Conservation (phyloP, 2,329 filamentous ascomycete genomes). For the Epichloe coenophiala region DNA sequence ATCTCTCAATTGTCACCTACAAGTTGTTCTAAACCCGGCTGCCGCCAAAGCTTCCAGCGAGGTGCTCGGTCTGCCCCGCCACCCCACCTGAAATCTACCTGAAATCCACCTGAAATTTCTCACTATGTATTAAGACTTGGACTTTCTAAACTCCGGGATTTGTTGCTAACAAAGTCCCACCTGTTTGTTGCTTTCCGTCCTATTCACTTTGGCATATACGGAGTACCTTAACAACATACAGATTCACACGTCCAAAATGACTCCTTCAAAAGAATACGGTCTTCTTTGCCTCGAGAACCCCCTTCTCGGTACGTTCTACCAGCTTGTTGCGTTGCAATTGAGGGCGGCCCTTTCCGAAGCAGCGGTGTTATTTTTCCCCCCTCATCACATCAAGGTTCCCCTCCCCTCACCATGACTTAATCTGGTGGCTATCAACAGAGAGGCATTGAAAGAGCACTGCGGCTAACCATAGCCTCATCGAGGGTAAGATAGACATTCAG, state of each 20-base stretch:
- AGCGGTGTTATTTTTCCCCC: background rate
- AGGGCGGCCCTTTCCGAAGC: background rate
- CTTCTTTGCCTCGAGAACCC: constrained; percentile 95
- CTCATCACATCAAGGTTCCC: background rate
- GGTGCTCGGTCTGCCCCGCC: background rate
- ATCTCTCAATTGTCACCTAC: background rate
- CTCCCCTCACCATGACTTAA: background rate
- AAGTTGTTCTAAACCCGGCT: background rate
- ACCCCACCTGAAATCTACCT: background rate
- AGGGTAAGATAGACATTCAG: constrained; percentile 61
- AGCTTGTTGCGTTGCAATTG: background rate
- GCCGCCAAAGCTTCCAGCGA: background rate
- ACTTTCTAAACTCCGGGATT: background rate
- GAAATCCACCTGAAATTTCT: constrained; percentile 1
- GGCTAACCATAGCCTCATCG: background rate
- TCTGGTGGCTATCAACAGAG: background rate
- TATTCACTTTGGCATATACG: no score
- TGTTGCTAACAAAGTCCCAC: background rate
- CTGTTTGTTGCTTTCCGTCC: background rate
- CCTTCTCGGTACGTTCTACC: constrained; percentile 62
- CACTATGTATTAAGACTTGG: constrained; percentile 10
- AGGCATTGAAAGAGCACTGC: background rate
- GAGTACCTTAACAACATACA: background rate
- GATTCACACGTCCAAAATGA: constrained; percentile 36
- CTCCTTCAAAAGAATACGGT: constrained; percentile 64